Percentiles rank a stretch among this genome's conserved stretches.
Evolutionary conservation across 257 asterid species (phyloP).

Genomic region (Cynanchum wilfordii): DNA sequence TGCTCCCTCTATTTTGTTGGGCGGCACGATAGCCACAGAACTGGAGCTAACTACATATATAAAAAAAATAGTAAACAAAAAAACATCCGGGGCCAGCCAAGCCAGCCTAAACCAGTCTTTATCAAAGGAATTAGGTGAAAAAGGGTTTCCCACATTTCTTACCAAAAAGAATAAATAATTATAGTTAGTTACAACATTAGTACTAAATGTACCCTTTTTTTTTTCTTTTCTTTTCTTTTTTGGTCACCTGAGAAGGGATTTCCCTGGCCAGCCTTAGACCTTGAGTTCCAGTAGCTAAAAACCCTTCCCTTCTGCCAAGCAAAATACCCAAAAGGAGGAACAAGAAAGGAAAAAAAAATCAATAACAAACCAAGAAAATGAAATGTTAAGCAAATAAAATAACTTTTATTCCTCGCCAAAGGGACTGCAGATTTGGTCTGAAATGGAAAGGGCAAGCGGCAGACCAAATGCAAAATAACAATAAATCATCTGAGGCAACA

Average conservation of each 20-base stretch:
- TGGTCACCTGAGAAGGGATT: background rate
- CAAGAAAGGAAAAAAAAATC: background rate
- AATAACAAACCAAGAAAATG: background rate
- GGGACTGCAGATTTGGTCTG: conserved; percentile 11
- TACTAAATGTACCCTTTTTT: too few relatives aligned
- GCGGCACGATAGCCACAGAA: background rate
- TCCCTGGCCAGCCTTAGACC: background rate
- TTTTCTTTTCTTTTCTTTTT: too few relatives aligned
- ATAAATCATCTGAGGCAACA: conserved; percentile 10
- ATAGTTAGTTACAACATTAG: too few relatives aligned
- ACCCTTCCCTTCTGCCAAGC: too few relatives aligned
- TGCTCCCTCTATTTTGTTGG: background rate
- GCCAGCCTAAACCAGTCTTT: background rate
- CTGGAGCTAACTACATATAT: background rate
- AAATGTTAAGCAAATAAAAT: background rate
- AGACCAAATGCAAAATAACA: conserved; percentile 16
- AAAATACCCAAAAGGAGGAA: background rate
- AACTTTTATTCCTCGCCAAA: conserved; percentile 14
- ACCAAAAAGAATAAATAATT: too few relatives aligned
- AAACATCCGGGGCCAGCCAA: background rate
- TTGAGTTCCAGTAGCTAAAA: too few relatives aligned
- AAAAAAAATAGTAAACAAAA: background rate
- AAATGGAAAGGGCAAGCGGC: background rate
- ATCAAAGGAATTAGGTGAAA: background rate
- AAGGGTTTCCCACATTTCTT: too few relatives aligned